Base-by-base conservation (phyloP, 108 stramenopile species). In the Cyclotella sp. region DNA sequence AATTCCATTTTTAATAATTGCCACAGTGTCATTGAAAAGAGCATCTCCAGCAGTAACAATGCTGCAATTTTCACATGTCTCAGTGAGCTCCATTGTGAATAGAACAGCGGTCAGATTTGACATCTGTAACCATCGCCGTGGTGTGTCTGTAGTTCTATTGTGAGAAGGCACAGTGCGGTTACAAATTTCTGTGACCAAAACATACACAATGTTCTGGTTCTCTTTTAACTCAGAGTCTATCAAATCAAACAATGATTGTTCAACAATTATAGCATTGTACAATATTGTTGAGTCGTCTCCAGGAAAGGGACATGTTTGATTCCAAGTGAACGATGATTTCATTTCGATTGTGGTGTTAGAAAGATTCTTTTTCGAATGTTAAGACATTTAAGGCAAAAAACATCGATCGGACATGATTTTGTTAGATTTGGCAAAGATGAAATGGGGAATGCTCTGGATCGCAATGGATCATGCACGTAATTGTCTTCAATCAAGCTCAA, bases 171-270 rank as follows among this genome's bases (percentile, higher is more conserved):
- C 34, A 39, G 15, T 12, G 2, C 34, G 2, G 0, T 61, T 1
- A 30, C 60, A 61, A 7, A 61, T 61, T 12, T 61, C 60, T 61
- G n/a, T 61, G 11, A 61, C 60, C 29, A 61, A 15, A 0, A 61
- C 60, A 39, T 61, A 61, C 2, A 34, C 60, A 14, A 61, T 29
- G 34, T 0, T 61, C 19, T 61, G 60, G 19, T 15, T 61, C 13
- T 61, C 18, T 39, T 61, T 34, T 5, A 61, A 30, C n/a, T 39
- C 30, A 9, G 60, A 4, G 19, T 34, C 13, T 1, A 61, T 39
- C 15, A 15, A 9, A 9, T 30, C 34, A 30, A 39, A 61, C 2
- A 61, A 39, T 39, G 60, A 61, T 39, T 39, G 30, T n/a, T 61
- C 60, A 4, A 61, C 34, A 61, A 61, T 39, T n/a, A 5, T 13